Base-by-base conservation (phyloP, 2,329 filamentous ascomycete genomes). In the Aspergillus sp. region DNA sequence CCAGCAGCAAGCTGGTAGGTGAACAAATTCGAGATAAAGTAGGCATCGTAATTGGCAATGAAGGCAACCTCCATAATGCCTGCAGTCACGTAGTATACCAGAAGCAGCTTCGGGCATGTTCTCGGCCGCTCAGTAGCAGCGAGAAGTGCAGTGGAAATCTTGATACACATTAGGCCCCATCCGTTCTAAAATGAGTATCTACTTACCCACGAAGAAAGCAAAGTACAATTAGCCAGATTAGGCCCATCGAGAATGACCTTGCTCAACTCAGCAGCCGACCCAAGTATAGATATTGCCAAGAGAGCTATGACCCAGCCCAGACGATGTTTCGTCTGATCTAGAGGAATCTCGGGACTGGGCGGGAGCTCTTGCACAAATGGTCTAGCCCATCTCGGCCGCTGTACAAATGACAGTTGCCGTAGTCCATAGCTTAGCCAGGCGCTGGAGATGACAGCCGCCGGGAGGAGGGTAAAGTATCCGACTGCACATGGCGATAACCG, bases 281-380 rank as follows among this genome's bases (percentile, higher is more conserved):
- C 80, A 38, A 74, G 53, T 7, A 72, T 56, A 0, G 81, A 80
- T 6, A 79, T 57, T 2, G 71, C 46, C 22, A 83, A 71, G 8
- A 85, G 71, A 47, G 66, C 53, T 13, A 77, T 55, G 0, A 76
- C 74, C 71, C 77, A 79, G 64, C 63, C 71, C 71, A 66, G 62
- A 46, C 69, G 65, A 46, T 64, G 71, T 61, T 60, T 70, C 25
- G 70, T 64, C 31, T 67, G 69, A 62, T 72, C 79, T 53, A 67
- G 73, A 57, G 70, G 74, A 53, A 74, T 65, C 50, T 76, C 72
- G 46, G 66, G 54, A 47, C 51, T 61, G 41, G 72, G 69, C 19
- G 67, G 65, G 22, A 73, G 65, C 61, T 85, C 83, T 19, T 78
- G 68, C 19, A 87, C 73, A 62, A 88, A 87, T 4, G 83, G 77